These are phyloP conservation scores for Populus alba DNA, from an alignment of 345 rosid genomes.

Conservation along the genomic window DNA sequence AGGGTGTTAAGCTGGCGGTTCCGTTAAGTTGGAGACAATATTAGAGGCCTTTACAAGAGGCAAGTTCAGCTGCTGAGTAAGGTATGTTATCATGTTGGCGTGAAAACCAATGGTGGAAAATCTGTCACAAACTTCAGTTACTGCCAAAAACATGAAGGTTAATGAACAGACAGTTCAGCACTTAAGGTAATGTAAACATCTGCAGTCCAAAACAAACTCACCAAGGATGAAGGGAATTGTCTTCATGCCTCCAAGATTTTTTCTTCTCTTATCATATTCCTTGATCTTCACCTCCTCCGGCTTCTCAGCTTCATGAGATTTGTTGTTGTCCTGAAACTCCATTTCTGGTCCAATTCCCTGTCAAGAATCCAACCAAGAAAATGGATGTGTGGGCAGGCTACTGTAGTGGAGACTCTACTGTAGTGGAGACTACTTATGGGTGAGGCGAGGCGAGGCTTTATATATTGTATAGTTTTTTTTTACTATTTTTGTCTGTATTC, in stretches of 20 bases:
- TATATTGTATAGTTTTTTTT: too few species aligned
- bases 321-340: neutral
- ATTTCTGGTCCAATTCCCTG: neutral
- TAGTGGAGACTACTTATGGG: too few species aligned
- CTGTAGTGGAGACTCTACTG: neutral
- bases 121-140: constrained; percentile 55
- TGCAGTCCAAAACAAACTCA: constrained; percentile 4
- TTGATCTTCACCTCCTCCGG: neutral
- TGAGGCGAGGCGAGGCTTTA: too few species aligned
- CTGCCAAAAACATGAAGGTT: constrained; percentile 25
- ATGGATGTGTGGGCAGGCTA: neutral
- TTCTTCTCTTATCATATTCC: neutral
- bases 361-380: neutral
- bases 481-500: too few species aligned
- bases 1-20: constrained; percentile 48
- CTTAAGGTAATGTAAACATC: neutral
- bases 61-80: constrained; percentile 55
- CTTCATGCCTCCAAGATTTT: constrained; percentile 47
- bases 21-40: constrained; percentile 58
- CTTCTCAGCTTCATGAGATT: neutral
- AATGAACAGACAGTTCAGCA: neutral
- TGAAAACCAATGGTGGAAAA: constrained; percentile 47
- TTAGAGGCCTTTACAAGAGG: constrained; percentile 59
- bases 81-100: constrained; percentile 57
- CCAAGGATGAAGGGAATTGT: constrained; percentile 59